These are phyloP conservation scores for Boletus patriciae DNA, from an alignment of 768 basidiomycete species.

Conservation along the genomic window DNA sequence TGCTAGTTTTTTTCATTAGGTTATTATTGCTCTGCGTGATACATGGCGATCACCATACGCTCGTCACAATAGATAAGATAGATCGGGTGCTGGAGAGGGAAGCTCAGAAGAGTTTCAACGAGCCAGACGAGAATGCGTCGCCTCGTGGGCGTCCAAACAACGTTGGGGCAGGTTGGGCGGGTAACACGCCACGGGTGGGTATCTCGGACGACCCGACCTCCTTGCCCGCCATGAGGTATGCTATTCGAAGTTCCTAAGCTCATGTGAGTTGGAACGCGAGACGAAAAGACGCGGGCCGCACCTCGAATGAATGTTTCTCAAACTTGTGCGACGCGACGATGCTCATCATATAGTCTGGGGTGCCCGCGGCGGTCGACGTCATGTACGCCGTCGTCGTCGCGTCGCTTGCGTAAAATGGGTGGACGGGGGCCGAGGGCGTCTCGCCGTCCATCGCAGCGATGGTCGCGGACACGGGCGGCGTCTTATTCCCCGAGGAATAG, in stretches of 20 bases:
- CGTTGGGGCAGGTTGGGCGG: constrained; percentile 24
- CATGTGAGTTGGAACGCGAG: neutral
- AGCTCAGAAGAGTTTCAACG: constrained; percentile 18
- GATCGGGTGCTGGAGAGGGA: neutral
- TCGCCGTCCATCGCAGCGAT: constrained; percentile 1
- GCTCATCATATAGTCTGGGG: constrained; percentile 36
- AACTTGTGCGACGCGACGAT: constrained; percentile 40
- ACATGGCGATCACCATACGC: too few species aligned
- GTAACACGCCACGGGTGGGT: constrained; percentile 24
- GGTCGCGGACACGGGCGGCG: constrained; percentile 4
- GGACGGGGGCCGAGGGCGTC: neutral
- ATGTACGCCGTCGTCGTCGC: constrained; percentile 23
- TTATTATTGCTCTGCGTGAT: neutral
- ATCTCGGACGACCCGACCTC: constrained; percentile 46
- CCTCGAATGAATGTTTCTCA: constrained; percentile 51
- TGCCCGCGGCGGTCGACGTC: constrained; percentile 11
- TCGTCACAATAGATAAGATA: constrained; percentile 5
- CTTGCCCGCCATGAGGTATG: constrained; percentile 41
- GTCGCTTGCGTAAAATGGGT: constrained; percentile 30
- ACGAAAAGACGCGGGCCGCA: constrained; percentile 15
- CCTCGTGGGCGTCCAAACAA: constrained; percentile 34
- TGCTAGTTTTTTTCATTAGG: neutral
- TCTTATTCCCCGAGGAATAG: constrained; percentile 39
- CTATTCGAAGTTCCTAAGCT: constrained; percentile 52
- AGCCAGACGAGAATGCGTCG: constrained; percentile 31